These are phyloP conservation scores for Trametes versicolor DNA, from an alignment of 1,284 basidiomycete genomes.

Conservation along the genomic window DNA sequence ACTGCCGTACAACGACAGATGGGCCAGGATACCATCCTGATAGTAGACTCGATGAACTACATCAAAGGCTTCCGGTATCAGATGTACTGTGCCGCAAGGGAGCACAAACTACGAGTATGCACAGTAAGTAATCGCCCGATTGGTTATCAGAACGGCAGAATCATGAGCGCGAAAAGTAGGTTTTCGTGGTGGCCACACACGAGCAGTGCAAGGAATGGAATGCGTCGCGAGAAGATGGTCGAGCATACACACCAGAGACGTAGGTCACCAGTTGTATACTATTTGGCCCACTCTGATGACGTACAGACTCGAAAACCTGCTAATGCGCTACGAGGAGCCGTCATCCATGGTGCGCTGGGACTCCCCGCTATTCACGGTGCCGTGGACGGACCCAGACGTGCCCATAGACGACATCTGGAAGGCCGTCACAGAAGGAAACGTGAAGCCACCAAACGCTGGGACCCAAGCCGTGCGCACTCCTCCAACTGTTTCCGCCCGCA, in stretches of 20 bases:
- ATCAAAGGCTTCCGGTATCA: slow-evolving; percentile 99
- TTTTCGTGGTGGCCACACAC: slow-evolving; percentile 83
- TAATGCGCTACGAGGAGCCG: slow-evolving; percentile 94
- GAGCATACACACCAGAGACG: slow-evolving; percentile 79
- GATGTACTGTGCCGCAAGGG: slow-evolving; percentile 95
- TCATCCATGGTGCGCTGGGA: slow-evolving; percentile 98
- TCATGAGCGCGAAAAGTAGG: slow-evolving; percentile 52
- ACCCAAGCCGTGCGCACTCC: slow-evolving; percentile 75
- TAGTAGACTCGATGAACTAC: slow-evolving; percentile 94
- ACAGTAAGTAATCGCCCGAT: slow-evolving; percentile 69
- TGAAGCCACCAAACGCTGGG: slow-evolving; percentile 90
- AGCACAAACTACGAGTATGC: slow-evolving; percentile 86
- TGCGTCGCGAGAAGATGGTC: slow-evolving; percentile 54
- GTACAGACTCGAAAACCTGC: slow-evolving; percentile 86
- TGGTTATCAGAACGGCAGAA: not conserved
- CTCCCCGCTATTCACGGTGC: slow-evolving; percentile 89
- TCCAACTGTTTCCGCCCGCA: not conserved
- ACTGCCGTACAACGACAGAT: slow-evolving; percentile 85
- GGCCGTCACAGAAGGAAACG: slow-evolving; percentile 78
- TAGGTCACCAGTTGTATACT: slow-evolving; percentile 48
- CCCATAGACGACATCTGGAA: slow-evolving; percentile 84
- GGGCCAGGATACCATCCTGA: slow-evolving; percentile 78
- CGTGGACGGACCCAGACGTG: slow-evolving; percentile 77
- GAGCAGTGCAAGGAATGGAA: slow-evolving; percentile 87
- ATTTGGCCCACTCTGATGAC: not conserved